Percentiles rank a stretch among this genome's conserved stretches.
These are phyloP conservation scores for Fonsecaea pedrosoi DNA, from an alignment of 2,329 filamentous ascomycete species.

Conservation along the genomic window DNA sequence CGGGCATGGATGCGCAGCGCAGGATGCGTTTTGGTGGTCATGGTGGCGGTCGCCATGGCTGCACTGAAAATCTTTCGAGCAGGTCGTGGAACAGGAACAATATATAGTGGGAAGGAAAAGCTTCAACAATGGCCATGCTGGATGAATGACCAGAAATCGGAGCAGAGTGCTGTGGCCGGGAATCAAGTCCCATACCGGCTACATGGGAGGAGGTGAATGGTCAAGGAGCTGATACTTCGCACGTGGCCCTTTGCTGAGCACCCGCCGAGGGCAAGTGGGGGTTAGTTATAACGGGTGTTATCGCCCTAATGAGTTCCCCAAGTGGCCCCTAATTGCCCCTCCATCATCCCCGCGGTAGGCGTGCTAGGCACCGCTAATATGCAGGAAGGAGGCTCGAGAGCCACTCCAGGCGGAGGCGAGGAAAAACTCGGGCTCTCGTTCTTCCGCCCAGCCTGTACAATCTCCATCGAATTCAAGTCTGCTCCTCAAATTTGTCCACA, in stretches of 20 bases:
- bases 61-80: constrained; percentile 8
- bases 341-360: not conserved
- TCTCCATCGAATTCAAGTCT: not conserved
- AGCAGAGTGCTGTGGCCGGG: constrained; percentile 9
- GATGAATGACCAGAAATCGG: not conserved
- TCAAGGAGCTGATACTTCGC: not conserved
- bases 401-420: constrained; percentile 11
- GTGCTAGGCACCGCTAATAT: not conserved
- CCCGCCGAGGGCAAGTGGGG: no score
- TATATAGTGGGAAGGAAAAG: constrained; percentile 8
- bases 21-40: constrained; percentile 15
- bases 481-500: not conserved
- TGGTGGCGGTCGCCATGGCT: constrained; percentile 16
- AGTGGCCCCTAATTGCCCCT: not conserved
- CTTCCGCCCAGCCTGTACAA: constrained; percentile 1
- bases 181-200: constrained; percentile 16
- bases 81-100: not conserved
- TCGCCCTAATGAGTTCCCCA: not conserved
- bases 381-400: constrained; percentile 6
- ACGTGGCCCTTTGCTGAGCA: not conserved
- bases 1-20: constrained; percentile 14
- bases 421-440: constrained; percentile 13
- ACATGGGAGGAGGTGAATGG: constrained; percentile 2
- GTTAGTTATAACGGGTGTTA: no score
- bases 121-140: not conserved